Evolutionary conservation across 2,329 filamentous ascomycete species (phyloP).

Genomic region (Fusarium veterinarium): DNA sequence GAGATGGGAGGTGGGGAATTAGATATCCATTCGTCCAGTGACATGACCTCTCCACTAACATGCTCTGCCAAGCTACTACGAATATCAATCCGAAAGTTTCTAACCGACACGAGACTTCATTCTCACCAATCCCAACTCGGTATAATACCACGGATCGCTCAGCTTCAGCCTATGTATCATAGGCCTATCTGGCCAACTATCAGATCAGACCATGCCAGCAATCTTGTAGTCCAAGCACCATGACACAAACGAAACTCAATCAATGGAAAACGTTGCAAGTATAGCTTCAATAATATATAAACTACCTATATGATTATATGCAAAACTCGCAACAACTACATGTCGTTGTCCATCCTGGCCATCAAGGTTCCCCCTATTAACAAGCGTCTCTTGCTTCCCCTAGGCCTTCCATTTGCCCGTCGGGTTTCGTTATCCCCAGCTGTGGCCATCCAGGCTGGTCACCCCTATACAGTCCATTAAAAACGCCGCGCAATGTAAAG

Average conservation of each 20-base stretch:
- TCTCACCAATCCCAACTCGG: constrained; percentile 15
- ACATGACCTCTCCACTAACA: constrained; percentile 3
- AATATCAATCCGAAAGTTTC: constrained; percentile 21
- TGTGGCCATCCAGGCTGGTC: constrained; percentile 9
- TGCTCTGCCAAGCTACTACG: constrained; percentile 24
- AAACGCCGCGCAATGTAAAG: constrained; percentile 41
- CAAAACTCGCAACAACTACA: constrained; percentile 17
- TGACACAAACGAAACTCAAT: not conserved
- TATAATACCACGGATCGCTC: not conserved
- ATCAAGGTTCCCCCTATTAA: constrained; percentile 26
- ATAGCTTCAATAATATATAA: constrained; percentile 22
- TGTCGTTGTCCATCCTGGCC: constrained; percentile 8
- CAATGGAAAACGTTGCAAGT: not conserved
- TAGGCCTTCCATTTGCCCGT: constrained; percentile 11
- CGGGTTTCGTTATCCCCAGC: constrained; percentile 17
- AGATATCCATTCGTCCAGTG: constrained; percentile 13
- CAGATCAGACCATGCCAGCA: not conserved
- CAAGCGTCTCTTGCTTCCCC: constrained; percentile 11
- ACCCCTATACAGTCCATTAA: constrained; percentile 25
- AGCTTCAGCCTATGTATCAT: not conserved
- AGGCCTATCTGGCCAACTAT: not conserved
- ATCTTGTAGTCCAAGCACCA: not conserved
- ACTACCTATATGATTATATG: constrained; percentile 37
- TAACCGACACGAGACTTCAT: constrained; percentile 16
- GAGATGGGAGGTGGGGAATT: constrained; percentile 8